Evolutionary conservation across 192 early-diverging fungal genomes (phyloP), one percentile per base, ranked within the genome.

Genomic region (Coemansia umbellata): DNA sequence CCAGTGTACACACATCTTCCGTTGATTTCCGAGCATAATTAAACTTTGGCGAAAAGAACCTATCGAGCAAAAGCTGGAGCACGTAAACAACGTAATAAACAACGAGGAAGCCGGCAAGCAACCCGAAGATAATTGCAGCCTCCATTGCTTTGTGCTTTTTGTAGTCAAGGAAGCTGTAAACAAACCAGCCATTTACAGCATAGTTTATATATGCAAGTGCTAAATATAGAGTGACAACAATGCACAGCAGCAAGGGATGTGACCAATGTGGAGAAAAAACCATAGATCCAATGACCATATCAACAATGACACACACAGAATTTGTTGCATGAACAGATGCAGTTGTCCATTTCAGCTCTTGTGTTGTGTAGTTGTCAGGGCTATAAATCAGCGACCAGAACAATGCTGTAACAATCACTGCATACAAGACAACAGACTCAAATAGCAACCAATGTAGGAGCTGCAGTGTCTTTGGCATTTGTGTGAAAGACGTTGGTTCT

Each of bases 391-490:
- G 3, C 5, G 51, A 22, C 74, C 74, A 77, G 31, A 63, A 77
- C 43, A 77, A 10, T 0, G 50, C 33, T 1, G 63, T 62, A 4
- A 77, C 67, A 2, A 70, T 35, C 3, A 55, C 48, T 6, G 74
- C 55, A 50, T 50, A 77, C 37, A 66, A 21, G 36, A 70, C 13
- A 3, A 53, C 63, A 4, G 67, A 66, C 18, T 57, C 63, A n/a
- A 58, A 77, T 19, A 77, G 32, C 22, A 77, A 54, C 67, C 74
- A 77, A 37, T 77, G 74, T 31, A 70, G 40, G 14, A 77, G 55
- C 58, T 62, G 74, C 10, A 77, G 37, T 4, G 48, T 48, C 6
- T 21, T 44, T 8, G 62, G 54, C 58, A 77, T 65, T 7, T 10
- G 5, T 5, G 23, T 11, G 27, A 77, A 77, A 14, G 45, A 53